phyloP scores from a whole-genome alignment of 768 basidiomycete species.

The Tulasnella sp. region DNA sequence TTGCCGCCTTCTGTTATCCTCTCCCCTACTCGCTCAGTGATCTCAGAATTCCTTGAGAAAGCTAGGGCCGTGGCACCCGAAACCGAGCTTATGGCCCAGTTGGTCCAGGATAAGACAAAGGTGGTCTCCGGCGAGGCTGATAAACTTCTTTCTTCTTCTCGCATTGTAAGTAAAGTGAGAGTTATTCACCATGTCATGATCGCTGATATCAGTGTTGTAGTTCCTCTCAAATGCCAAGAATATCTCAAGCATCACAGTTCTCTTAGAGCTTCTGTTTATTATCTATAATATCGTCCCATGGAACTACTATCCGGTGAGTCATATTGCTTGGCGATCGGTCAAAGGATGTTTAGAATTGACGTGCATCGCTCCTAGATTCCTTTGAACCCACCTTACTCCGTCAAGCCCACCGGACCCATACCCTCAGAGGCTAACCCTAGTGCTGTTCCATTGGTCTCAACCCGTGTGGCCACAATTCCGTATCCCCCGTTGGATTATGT shows the following conservation, averaged over 20 bases:
- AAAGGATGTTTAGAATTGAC: not conserved
- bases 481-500: conserved; percentile 40
- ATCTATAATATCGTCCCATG: conserved; percentile 43
- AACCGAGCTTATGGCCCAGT: conserved; percentile 14
- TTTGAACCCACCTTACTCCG: conserved; percentile 4
- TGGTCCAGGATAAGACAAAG: conserved; percentile 13
- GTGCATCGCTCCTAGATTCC: not conserved
- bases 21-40: conserved; percentile 24
- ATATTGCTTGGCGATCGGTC: not conserved
- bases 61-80: conserved; percentile 15
- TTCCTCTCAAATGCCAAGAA: conserved; percentile 53
- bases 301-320: conserved; percentile 21
- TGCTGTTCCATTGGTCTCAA: not conserved
- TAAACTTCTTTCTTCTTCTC: conserved; percentile 5
- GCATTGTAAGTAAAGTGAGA: not conserved
- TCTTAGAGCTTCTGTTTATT: conserved; percentile 43
- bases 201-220: conserved; percentile 21
- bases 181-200: not conserved
- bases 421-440: conserved; percentile 2
- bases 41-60: conserved; percentile 20
- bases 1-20: conserved; percentile 17
- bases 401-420: not conserved
- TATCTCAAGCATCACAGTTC: conserved; percentile 42
- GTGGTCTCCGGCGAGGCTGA: not conserved
- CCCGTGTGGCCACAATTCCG: conserved; percentile 23